Conservation (phyloP, 179 eudicot species). For the Drosera spatulata region DNA sequence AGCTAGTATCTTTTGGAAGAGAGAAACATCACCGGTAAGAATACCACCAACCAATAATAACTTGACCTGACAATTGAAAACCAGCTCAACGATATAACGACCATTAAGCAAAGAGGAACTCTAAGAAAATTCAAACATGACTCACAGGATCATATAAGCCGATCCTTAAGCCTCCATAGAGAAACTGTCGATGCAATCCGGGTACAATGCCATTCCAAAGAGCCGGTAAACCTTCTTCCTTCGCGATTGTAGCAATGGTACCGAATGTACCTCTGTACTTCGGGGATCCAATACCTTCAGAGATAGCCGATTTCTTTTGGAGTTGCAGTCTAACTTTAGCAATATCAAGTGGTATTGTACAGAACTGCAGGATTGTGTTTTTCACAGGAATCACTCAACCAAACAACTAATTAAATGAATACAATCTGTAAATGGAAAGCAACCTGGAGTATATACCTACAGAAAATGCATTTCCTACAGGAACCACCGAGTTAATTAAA, state of each 20-base stretch:
- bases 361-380: constrained; percentile 46
- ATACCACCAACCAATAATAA: constrained; percentile 46
- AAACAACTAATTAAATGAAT: background rate
- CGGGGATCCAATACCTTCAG: constrained; percentile 36
- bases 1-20: constrained; percentile 68
- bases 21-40: constrained; percentile 47
- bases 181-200: constrained; percentile 73
- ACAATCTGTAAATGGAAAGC: too few species aligned
- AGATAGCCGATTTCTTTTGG: constrained; percentile 48
- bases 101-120: too few species aligned
- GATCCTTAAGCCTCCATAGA: constrained; percentile 84
- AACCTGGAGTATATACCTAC: too few species aligned
- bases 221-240: constrained; percentile 71
- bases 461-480: too few species aligned
- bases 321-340: constrained; percentile 92
- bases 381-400: constrained; percentile 8
- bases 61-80: constrained; percentile 49
- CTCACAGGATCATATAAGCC: constrained; percentile 82
- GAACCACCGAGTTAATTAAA: too few species aligned
- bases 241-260: constrained; percentile 58
- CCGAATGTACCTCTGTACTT: constrained; percentile 65
- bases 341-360: constrained; percentile 73
- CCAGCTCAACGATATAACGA: background rate
- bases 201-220: constrained; percentile 88
- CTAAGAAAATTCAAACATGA: background rate